Percentiles rank a stretch among this genome's conserved stretches.
Conservation (phyloP, 371 early-diverging fungal species). For the Rhizomucor miehei region DNA sequence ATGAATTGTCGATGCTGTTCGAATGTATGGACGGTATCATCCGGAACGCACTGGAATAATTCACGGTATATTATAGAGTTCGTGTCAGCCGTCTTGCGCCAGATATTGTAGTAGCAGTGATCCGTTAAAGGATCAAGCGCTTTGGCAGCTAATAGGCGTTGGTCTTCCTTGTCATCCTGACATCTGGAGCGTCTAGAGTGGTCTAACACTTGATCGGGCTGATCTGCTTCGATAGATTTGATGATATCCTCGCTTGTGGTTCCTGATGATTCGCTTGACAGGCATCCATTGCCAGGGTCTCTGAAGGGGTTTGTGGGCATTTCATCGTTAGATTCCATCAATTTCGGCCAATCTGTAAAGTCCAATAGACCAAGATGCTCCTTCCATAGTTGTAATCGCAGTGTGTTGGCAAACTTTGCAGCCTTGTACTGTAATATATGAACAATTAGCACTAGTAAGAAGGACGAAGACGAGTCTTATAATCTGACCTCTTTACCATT, state of each 20-base stretch:
- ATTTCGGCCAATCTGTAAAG: slow-evolving; percentile 25
- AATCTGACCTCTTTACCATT: slow-evolving; percentile 58
- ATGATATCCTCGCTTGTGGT: slow-evolving; percentile 22
- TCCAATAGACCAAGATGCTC: slow-evolving; percentile 80
- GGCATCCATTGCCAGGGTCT: not conserved
- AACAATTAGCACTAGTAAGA: not conserved
- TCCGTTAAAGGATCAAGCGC: slow-evolving; percentile 74
- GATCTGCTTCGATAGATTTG: slow-evolving; percentile 14
- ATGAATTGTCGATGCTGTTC: slow-evolving; percentile 61
- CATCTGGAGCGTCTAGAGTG: slow-evolving; percentile 21
- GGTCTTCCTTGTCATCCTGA: slow-evolving; percentile 4
- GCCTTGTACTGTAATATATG: slow-evolving; percentile 56
- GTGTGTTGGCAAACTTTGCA: slow-evolving; percentile 67
- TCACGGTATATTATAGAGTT: slow-evolving; percentile 76
- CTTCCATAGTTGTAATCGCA: slow-evolving; percentile 76
- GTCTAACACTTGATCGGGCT: slow-evolving; percentile 24
- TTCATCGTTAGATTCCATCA: slow-evolving; percentile 11
- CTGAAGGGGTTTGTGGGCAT: not conserved
- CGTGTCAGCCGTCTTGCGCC: slow-evolving; percentile 60
- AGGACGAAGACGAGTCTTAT: not conserved
- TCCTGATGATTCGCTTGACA: not conserved
- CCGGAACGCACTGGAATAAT: slow-evolving; percentile 86
- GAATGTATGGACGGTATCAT: slow-evolving; percentile 69
- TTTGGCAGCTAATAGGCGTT: slow-evolving; percentile 14
- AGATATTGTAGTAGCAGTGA: slow-evolving; percentile 55